Percentiles rank a stretch among this genome's conserved stretches.
phyloP scores from a whole-genome alignment of 2,329 filamentous ascomycete species.

The Aspergillus sp. region DNA sequence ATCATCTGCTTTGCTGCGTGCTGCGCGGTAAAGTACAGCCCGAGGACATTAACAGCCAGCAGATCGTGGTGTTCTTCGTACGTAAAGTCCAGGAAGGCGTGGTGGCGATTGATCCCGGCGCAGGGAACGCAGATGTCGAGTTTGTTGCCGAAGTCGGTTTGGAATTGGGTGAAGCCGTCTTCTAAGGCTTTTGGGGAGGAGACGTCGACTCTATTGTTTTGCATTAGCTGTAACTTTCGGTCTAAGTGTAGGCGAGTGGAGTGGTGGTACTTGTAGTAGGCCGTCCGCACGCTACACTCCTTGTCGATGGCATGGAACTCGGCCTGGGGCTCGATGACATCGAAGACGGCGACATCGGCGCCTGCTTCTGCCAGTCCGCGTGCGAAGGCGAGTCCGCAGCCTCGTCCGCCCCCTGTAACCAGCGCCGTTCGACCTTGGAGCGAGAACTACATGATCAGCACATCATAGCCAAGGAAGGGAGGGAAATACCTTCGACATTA shows the following conservation, averaged over 20 bases:
- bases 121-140: conserved; percentile 48
- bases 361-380: conserved; percentile 48
- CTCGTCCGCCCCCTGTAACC: conserved; percentile 49
- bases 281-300: conserved; percentile 43
- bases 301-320: conserved; percentile 44
- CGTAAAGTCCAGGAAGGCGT: conserved; percentile 46
- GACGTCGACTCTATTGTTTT: conserved; percentile 39
- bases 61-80: conserved; percentile 45
- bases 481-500: conserved; percentile 19
- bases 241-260: too few relatives aligned
- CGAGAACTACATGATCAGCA: conserved; percentile 43
- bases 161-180: conserved; percentile 33
- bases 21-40: conserved; percentile 50
- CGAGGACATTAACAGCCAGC: conserved; percentile 46
- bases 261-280: conserved; percentile 36
- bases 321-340: conserved; percentile 42
- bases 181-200: conserved; percentile 32
- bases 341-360: conserved; percentile 48
- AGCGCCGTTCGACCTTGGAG: conserved; percentile 49
- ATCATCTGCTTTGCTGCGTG: conserved; percentile 54
- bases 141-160: conserved; percentile 34
- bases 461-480: too few relatives aligned
- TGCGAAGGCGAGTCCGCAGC: conserved; percentile 48
- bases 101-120: conserved; percentile 48
- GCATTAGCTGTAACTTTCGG: too few relatives aligned